A percentile compares a stretch with the other conserved stretches of the same genome.
Conservation (phyloP, 1,139 yeast genomes). For the Hansenula sp. region DNA sequence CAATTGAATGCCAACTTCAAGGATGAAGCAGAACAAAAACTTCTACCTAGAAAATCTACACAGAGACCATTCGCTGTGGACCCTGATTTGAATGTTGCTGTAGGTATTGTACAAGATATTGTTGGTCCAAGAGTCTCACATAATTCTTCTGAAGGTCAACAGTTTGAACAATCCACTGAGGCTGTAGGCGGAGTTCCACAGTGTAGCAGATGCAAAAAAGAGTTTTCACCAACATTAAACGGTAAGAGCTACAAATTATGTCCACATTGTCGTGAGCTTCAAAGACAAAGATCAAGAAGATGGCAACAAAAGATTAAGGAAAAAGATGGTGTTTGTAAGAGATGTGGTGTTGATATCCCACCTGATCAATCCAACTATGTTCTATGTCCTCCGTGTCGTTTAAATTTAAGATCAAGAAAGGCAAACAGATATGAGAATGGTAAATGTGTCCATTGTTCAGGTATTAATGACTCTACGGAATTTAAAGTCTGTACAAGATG, state of each 20-base stretch:
- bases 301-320: slow-evolving; percentile 62
- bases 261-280: slow-evolving; percentile 59
- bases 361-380: slow-evolving; percentile 47
- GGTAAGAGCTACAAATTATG: slow-evolving; percentile 54
- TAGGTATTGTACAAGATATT: slow-evolving; percentile 17
- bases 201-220: slow-evolving; percentile 60
- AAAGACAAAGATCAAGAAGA: slow-evolving; percentile 55
- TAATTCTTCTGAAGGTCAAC: slow-evolving; percentile 2
- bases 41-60: slow-evolving; percentile 6
- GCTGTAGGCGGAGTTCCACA: slow-evolving; percentile 4
- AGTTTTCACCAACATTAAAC: slow-evolving; percentile 44
- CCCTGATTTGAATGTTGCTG: slow-evolving; percentile 18
- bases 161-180: neutral
- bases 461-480: slow-evolving; percentile 46
- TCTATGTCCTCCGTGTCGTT: slow-evolving; percentile 56
- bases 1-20: neutral
- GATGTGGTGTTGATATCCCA: slow-evolving; percentile 57
- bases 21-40: neutral
- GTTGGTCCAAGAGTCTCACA: slow-evolving; percentile 14
- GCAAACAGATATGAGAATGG: slow-evolving; percentile 59
- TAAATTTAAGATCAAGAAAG: slow-evolving; percentile 48
- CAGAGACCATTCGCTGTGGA: slow-evolving; percentile 19
- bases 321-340: slow-evolving; percentile 57
- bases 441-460: slow-evolving; percentile 64
- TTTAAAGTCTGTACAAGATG: slow-evolving; percentile 63